Evolutionary conservation across 2,329 filamentous ascomycete genomes (phyloP).

Genomic region (Xylaria sp.): DNA sequence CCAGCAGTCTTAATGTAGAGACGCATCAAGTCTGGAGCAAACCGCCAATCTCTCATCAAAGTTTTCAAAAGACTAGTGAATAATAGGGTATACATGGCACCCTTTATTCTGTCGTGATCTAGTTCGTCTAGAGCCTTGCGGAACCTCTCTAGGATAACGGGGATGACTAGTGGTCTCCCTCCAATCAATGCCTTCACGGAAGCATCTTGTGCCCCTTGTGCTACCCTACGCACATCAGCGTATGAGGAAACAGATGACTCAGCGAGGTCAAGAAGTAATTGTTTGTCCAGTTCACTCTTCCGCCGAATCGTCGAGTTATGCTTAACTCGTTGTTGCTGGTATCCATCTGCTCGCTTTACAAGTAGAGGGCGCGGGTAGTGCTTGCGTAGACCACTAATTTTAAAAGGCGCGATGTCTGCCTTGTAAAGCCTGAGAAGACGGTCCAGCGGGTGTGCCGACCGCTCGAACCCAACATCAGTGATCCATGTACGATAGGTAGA

Average conservation of each 20-base stretch:
- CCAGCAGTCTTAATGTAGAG: conserved; percentile 89
- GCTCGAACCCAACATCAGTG: conserved; percentile 94
- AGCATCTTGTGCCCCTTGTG: conserved; percentile 91
- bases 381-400: conserved; percentile 91
- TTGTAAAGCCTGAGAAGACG: conserved; percentile 84
- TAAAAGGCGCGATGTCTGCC: conserved; percentile 90
- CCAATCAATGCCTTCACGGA: conserved; percentile 92
- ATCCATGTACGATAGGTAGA: conserved; percentile 96
- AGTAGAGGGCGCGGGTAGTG: conserved; percentile 92
- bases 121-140: conserved; percentile 80
- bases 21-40: conserved; percentile 87
- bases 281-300: conserved; percentile 90
- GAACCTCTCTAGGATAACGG: conserved; percentile 82
- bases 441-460: conserved; percentile 92
- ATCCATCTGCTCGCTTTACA: conserved; percentile 90
- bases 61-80: conserved; percentile 91
- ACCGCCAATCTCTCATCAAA: conserved; percentile 91
- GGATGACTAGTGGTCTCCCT: conserved; percentile 87
- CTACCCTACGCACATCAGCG: conserved; percentile 93
- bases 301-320: conserved; percentile 90
- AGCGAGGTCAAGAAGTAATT: conserved; percentile 84
- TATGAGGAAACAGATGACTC: conserved; percentile 91
- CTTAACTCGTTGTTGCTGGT: conserved; percentile 91
- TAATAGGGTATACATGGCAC: conserved; percentile 88
- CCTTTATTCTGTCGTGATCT: conserved; percentile 93